Percentiles rank a stretch among this genome's conserved stretches.
These are phyloP conservation scores for Terana coerulea DNA, from an alignment of 768 basidiomycete species.

Conservation along the genomic window DNA sequence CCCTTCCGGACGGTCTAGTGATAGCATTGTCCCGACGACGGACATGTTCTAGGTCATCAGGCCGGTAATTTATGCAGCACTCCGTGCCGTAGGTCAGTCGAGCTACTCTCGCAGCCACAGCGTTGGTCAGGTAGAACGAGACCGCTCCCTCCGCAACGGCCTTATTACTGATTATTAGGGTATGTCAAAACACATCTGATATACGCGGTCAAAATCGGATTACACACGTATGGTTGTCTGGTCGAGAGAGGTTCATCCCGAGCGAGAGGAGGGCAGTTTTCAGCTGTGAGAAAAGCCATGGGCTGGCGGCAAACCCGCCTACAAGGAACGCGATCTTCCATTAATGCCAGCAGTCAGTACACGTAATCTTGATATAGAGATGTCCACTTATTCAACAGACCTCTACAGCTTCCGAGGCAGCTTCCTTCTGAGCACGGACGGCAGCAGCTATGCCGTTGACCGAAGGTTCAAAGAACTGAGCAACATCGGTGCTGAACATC, in stretches of 20 bases:
- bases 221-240: constrained; percentile 7
- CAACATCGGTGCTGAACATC: constrained; percentile 31
- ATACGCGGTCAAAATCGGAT: no score
- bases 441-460: constrained; percentile 31
- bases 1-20: constrained; percentile 26
- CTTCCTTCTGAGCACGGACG: constrained; percentile 27
- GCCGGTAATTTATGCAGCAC: constrained; percentile 33
- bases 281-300: background rate
- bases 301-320: constrained; percentile 3
- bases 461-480: constrained; percentile 41
- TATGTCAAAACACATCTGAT: no score
- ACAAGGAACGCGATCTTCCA: constrained; percentile 1
- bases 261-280: background rate
- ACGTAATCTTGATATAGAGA: background rate
- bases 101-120: constrained; percentile 45
- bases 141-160: constrained; percentile 53
- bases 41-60: constrained; percentile 37
- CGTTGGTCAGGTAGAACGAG: constrained; percentile 40
- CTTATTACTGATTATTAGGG: constrained; percentile 34
- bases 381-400: background rate
- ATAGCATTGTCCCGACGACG: constrained; percentile 30
- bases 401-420: background rate
- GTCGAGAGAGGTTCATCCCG: background rate
- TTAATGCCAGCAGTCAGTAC: background rate
- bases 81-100: constrained; percentile 46